Evolutionary conservation across 768 basidiomycete genomes (phyloP), one percentile per base, ranked within the genome.

Genomic region (Rhizopogon vinicolor): DNA sequence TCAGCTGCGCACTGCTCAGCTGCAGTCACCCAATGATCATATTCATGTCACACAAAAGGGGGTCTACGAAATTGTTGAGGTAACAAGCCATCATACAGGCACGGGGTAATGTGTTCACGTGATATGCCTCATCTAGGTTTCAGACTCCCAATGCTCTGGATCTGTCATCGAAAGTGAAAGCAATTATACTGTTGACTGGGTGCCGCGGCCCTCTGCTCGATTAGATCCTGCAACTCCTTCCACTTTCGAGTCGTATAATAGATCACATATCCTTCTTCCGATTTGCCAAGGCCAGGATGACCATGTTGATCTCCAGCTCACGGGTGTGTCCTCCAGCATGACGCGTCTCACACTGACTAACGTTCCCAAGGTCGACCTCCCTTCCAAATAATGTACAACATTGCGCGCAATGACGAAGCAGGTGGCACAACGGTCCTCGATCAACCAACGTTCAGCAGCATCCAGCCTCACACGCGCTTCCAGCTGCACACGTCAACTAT

Each of bases 381-480:
- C 0, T 98, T 95, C 81, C 87, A 96, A 66, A 85, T 96, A 58
- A 87, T 83, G 80, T 97, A 95, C 70, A 89, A 91, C 60, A 83
- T 93, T 52, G 91, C 87, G 1, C 80, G 82, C 65, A 79, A 85
- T 51, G 78, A 75, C 52, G 87, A 86, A 8, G 74, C 75, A 16
- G 88, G 90, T 4, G 86, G 83, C 6, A 88, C 84, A 2, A 82
- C 76, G 58, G 76, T 92, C 45, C 73, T 89, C 31, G 89, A 86
- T 55, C 88, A 91, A 60, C 86, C 87, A 1, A 85, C 82, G 1
- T 87, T 93, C 74, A 91, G 86, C 69, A 92, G 91, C 65, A 91
- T 93, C 41, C 90, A 92, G 61, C 78, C 83, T 9, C 80, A 81
- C 41, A 87, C 89, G 3, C 82, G 89, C 44, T 88, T 94, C 74